These are phyloP conservation scores for Eutrema heterophyllum DNA, from an alignment of 345 rosid genomes.

Conservation along the genomic window DNA sequence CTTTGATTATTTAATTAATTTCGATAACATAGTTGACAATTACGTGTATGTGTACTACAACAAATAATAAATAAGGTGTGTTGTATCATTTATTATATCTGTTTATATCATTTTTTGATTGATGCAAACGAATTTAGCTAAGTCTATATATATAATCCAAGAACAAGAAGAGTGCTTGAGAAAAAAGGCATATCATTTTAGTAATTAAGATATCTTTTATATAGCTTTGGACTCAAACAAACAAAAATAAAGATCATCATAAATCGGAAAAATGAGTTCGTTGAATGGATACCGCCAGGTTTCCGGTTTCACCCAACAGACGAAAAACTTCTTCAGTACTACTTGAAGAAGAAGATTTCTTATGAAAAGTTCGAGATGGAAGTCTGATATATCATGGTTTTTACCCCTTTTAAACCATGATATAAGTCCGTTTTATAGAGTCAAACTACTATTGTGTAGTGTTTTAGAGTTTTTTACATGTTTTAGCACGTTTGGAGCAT, in stretches of 20 bases:
- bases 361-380: slow-evolving; percentile 94
- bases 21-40: slow-evolving; percentile 22
- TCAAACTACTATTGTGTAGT: too few relatives aligned
- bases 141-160: slow-evolving; percentile 4
- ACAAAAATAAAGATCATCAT: neutral
- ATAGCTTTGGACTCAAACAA: neutral
- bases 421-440: too few relatives aligned
- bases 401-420: too few relatives aligned
- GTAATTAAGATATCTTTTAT: neutral
- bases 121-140: too few relatives aligned
- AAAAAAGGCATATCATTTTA: neutral
- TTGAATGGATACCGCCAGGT: slow-evolving; percentile 74
- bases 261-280: slow-evolving; percentile 35
- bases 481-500: too few relatives aligned
- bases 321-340: slow-evolving; percentile 87
- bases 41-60: neutral
- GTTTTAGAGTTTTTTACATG: too few relatives aligned
- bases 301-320: slow-evolving; percentile 93
- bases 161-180: slow-evolving; percentile 19
- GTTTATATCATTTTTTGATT: too few relatives aligned
- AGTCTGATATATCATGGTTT: too few relatives aligned
- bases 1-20: neutral
- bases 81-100: too few relatives aligned
- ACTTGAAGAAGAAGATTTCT: slow-evolving; percentile 80
- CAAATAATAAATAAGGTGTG: too few relatives aligned